Base-by-base conservation (phyloP, 306 rosid species). In the Citrullus mucosospermus region DNA sequence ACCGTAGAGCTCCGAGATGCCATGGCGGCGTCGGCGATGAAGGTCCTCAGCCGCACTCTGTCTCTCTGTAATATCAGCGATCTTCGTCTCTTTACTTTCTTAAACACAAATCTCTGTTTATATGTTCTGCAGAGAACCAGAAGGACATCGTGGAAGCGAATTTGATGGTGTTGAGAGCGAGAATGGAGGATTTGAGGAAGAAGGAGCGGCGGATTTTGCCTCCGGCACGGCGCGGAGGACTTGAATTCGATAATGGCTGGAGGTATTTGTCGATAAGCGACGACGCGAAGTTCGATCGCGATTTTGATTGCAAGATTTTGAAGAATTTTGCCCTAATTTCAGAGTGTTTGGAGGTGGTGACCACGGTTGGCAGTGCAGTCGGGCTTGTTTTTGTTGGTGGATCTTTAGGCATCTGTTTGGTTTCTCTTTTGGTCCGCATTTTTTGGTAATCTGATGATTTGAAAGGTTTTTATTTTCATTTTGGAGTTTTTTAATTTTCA, bases 341-440 rank as follows among this genome's bases (percentile, higher is more conserved):
- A 36, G 55, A 82, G 53, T 78, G 50, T 14, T 72, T 77, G n/a
- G 85, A 81, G 88, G 69, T 85, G 60, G 22, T 85, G 71, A 82
- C 83, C 11, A 80, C 72, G 78, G 80, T 81, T 18, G 79, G 85
- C 70, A 80, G 83, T 87, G 80, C 81, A 80, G 57, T 87, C 59
- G 92, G 86, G 3, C 85, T 89, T 73, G 90, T 86, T 68, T 75
- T 85, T 76, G 80, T 89, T 75, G 2, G 68, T 67, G 92, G 90
- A 75, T 81, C 83, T 73, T 77, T 86, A 76, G 75, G 32, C 65
- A 76, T 89, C 80, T 86, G 8, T 81, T 61, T 89, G 30, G 77
- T 86, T 18, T 81, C 86, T 57, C 58, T 89, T 9, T 32, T 85
- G 43, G 77, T 83, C 65, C 82, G 68, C 50, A 43, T 28, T 48